Evolutionary conservation across 345 rosid genomes (phyloP).

Genomic region (Aethionema arabicum): DNA sequence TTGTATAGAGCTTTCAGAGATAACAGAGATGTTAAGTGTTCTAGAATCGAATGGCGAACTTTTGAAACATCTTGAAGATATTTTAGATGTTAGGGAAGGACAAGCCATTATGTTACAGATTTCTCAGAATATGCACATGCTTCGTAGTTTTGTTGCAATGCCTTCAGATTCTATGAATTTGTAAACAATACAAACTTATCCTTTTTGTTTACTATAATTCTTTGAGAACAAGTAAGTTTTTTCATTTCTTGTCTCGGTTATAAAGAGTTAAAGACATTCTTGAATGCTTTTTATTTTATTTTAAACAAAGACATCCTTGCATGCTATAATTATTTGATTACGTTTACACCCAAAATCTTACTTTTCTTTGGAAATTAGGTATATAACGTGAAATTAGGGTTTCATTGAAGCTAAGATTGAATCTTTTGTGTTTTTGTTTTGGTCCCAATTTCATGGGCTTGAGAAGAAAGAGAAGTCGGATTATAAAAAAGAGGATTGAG

Average conservation of each 20-base stretch:
- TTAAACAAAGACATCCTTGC: too few relatives aligned
- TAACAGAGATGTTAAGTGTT: conserved; percentile 42
- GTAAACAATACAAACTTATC: conserved; percentile 2
- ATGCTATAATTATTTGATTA: too few relatives aligned
- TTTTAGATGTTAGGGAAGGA: conserved; percentile 38
- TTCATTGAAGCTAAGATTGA: too few relatives aligned
- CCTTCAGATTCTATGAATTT: conserved; percentile 36
- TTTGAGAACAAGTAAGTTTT: conserved; percentile 20
- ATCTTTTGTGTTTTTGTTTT: too few relatives aligned
- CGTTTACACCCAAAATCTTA: too few relatives aligned
- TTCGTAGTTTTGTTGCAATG: conserved; percentile 41
- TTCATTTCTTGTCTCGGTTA: conserved; percentile 13
- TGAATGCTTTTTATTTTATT: too few relatives aligned
- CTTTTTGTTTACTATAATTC: background rate
- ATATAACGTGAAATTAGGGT: too few relatives aligned
- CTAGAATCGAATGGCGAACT: conserved; percentile 46
- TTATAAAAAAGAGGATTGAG: too few relatives aligned
- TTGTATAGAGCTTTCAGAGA: conserved; percentile 37
- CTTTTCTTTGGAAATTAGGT: too few relatives aligned
- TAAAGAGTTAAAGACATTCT: conserved; percentile 6
- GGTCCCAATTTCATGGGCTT: too few relatives aligned
- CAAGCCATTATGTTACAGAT: conserved; percentile 43
- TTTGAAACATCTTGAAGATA: conserved; percentile 31
- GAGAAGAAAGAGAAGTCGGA: too few relatives aligned
- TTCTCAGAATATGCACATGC: conserved; percentile 43